Conservation (phyloP, 306 rosid species). For the Trifolium subterraneum region DNA sequence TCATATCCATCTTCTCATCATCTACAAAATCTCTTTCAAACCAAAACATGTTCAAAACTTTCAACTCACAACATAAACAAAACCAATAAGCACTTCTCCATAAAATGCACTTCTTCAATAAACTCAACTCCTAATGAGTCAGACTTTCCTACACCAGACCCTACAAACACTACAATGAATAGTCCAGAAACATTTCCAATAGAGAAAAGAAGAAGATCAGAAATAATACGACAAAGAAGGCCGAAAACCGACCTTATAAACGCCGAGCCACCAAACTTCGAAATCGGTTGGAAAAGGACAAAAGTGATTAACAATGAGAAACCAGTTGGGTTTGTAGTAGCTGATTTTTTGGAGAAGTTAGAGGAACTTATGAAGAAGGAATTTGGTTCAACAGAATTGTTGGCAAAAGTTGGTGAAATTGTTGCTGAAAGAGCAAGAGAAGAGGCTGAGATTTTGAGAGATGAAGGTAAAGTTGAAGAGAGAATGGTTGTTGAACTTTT, state of each 20-base stretch:
- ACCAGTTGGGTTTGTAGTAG: constrained; percentile 79
- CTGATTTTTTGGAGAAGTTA: constrained; percentile 84
- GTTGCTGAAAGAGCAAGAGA: constrained; percentile 93
- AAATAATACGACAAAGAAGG: constrained; percentile 61
- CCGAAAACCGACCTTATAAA: constrained; percentile 41
- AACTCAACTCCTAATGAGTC: constrained; percentile 46
- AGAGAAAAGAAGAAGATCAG: constrained; percentile 81
- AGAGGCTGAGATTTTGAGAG: constrained; percentile 78
- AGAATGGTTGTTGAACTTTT: constrained; percentile 83
- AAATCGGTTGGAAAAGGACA: constrained; percentile 94
- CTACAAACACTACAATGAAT: constrained; percentile 58
- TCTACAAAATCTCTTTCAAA: constrained; percentile 38
- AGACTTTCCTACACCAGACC: constrained; percentile 56
- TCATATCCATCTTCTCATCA: constrained; percentile 43
- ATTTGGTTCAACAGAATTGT: constrained; percentile 70
- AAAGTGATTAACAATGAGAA: constrained; percentile 72
- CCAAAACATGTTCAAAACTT: constrained; percentile 7
- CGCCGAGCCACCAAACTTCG: constrained; percentile 79
- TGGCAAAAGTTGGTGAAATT: constrained; percentile 81
- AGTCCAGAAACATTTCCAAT: constrained; percentile 73
- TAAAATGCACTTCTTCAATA: constrained; percentile 46
- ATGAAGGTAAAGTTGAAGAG: constrained; percentile 88
- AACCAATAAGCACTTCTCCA: constrained; percentile 44
- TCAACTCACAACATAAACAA: background rate
- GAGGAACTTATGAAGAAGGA: constrained; percentile 79